Conservation (phyloP, 2,329 filamentous ascomycete genomes). For the Aspergillus eucalypticola region DNA sequence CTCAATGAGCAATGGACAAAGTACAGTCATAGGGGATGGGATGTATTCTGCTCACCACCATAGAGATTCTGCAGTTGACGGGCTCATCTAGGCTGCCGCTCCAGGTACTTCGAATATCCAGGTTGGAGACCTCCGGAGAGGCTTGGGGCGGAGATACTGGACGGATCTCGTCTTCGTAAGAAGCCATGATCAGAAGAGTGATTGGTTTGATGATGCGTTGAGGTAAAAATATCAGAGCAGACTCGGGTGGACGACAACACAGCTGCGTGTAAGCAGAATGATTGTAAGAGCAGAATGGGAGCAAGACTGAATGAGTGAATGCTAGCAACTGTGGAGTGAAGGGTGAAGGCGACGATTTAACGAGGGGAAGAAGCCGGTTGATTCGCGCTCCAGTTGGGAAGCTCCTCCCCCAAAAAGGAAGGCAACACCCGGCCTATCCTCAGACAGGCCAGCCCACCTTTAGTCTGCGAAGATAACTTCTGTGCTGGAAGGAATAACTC, state of each 20-base stretch:
- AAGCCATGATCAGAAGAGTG: constrained; percentile 4
- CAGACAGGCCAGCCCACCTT: background rate
- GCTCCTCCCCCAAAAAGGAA: background rate
- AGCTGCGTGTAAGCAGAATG: background rate
- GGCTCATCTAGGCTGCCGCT: constrained; percentile 26
- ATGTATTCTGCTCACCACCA: constrained; percentile 32
- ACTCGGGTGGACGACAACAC: background rate
- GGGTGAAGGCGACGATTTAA: background rate
- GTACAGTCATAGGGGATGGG: background rate
- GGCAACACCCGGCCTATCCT: background rate
- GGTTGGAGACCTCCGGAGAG: constrained; percentile 25
- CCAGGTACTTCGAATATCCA: constrained; percentile 37
- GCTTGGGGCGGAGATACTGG: background rate
- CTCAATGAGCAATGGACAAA: background rate
- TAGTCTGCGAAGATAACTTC: background rate
- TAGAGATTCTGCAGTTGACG: constrained; percentile 27
- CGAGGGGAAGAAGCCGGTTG: background rate
- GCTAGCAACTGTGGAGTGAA: background rate
- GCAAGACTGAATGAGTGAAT: background rate
- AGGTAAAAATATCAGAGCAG: background rate
- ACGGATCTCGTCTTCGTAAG: background rate
- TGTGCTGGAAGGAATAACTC: background rate
- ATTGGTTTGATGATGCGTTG: background rate
- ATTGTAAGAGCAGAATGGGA: background rate
- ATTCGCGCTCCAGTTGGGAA: background rate